Evolutionary conservation across 2,329 filamentous ascomycete genomes (phyloP).

Genomic region (Colletotrichum phormii): DNA sequence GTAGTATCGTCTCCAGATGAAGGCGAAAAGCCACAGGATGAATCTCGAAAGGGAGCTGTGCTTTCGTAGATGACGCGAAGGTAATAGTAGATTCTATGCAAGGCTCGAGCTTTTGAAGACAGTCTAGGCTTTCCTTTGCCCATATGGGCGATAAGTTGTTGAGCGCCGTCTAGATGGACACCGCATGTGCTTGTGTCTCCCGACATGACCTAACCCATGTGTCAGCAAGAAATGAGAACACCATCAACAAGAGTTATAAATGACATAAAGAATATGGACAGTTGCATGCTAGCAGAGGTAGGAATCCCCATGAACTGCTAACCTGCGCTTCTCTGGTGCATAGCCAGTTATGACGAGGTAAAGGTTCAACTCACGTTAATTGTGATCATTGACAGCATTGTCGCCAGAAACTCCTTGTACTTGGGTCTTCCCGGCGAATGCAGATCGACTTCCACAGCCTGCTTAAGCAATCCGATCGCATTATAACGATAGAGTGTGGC

Average conservation of each 20-base stretch:
- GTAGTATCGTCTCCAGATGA: background rate
- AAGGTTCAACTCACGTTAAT: slow-evolving; percentile 39
- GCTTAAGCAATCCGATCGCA: slow-evolving; percentile 40
- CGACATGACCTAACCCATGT: slow-evolving; percentile 40
- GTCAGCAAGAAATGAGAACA: background rate
- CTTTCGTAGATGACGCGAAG: slow-evolving; percentile 41
- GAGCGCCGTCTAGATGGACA: slow-evolving; percentile 40
- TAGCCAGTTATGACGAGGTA: background rate
- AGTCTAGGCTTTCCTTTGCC: slow-evolving; percentile 35
- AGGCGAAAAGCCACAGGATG: background rate
- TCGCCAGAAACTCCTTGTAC: slow-evolving; percentile 44
- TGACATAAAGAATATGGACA: too few relatives aligned
- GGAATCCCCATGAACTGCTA: too few relatives aligned
- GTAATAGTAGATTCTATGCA: slow-evolving; percentile 43
- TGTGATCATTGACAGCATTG: slow-evolving; percentile 44
- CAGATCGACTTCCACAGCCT: slow-evolving; percentile 37
- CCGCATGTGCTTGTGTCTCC: slow-evolving; percentile 41
- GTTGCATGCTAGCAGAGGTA: too few relatives aligned
- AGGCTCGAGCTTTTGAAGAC: slow-evolving; percentile 6
- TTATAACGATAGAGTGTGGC: slow-evolving; percentile 33
- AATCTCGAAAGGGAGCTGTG: slow-evolving; percentile 22
- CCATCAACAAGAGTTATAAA: too few relatives aligned
- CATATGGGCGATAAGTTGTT: slow-evolving; percentile 38
- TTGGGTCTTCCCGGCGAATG: slow-evolving; percentile 34
- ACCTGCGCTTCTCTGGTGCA: too few relatives aligned